Base-by-base conservation (phyloP, 208 protist species). In the Crithidia mellificae region DNA sequence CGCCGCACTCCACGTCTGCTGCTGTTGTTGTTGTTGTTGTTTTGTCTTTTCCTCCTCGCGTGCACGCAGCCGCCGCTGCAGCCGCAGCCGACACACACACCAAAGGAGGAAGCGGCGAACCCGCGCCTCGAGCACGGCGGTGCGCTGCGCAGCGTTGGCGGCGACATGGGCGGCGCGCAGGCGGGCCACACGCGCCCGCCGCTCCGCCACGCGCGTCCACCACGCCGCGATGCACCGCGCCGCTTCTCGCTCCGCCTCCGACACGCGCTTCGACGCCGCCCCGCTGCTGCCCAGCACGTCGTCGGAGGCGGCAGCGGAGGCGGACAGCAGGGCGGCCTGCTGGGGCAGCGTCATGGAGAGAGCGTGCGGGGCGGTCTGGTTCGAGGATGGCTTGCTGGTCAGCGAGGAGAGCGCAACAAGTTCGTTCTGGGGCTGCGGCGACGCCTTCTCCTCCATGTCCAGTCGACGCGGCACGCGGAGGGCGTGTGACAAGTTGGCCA, bases 61-160 rank as follows among this genome's bases (percentile, higher is more conserved):
- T 4, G 54, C 63, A 20, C 74, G 74, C 0, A 84, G 41, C 5
- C 49, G 68, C 19, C 63, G 68, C 12, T 69, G 72, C 24, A 75
- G 51, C 0, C 75, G 74, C 17, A 68, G 57, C 22, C 83, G 83
- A 53, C 64, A 63, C 36, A 84, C 52, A 25, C 72, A 53, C 22
- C 50, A 22, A 34, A 74, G 63, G n/a, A 88, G 46, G 34, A 83
- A 83, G 12, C 50, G 52, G 19, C 41, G 22, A 6, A 82, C 63
- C 0, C 83, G 79, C 15, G 44, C 63, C 58, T 68, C 70, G 6
- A 77, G 29, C 51, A 85, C 79, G 0, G 50, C 19, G 25, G 47
- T 38, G 19, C 68, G 63, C 63, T 83, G 83, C 38, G 22, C 34
- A 12, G n/a, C 56, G 36, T 58, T 70, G 20, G 65, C 50, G 11